Base-by-base conservation (phyloP, 2,329 filamentous ascomycete genomes). In the Penicillium corylophilum region DNA sequence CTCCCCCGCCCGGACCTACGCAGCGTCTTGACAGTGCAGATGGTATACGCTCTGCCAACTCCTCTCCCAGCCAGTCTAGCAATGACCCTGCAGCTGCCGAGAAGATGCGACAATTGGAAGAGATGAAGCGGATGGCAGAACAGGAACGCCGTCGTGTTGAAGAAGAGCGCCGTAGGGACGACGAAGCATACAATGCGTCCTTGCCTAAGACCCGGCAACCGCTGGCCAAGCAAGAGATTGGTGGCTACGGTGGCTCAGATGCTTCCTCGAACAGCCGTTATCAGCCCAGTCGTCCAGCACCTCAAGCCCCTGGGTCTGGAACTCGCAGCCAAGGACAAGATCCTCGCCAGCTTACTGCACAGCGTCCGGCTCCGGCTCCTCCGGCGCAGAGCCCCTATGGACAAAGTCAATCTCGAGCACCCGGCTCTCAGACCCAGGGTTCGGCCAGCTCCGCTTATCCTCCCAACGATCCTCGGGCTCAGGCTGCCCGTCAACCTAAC, bases 141-240 rank as follows among this genome's bases (percentile, higher is more conserved):
- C 72, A 75, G 56, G 76, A 79, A 61, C 74, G 75, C 39, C 74
- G 75, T 29, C 71, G 72, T 5, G 71, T 77, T 59, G 74, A 77
- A 65, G 84, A 88, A 28, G 72, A 74, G 31, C 82, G 85, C 35
- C 72, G 70, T 64, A 82, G 82, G 48, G 82, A 89, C 48, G 83
- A 87, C 59, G 90, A 96, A 46, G 89, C 85, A 16, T 96, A 96
- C 73, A 96, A 97, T 71, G 88, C 90, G 31, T 90, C 89, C 22
- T 76, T 96, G 53, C 93, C 91, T 28, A 88, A 95, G 77, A 86
- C 82, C 57, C 90, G 89, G 68, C 76, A 85, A 10, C 89, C 90
- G 2, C 66, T 94, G 59, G 91, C 92, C 28, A 90, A 97, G 70
- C 92, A 96, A 73, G 94, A 97, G 71, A 76, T 97, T 61, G 90